Base-by-base conservation (phyloP, 139 green algal genomes). In the Chlamydomonas urium region DNA sequence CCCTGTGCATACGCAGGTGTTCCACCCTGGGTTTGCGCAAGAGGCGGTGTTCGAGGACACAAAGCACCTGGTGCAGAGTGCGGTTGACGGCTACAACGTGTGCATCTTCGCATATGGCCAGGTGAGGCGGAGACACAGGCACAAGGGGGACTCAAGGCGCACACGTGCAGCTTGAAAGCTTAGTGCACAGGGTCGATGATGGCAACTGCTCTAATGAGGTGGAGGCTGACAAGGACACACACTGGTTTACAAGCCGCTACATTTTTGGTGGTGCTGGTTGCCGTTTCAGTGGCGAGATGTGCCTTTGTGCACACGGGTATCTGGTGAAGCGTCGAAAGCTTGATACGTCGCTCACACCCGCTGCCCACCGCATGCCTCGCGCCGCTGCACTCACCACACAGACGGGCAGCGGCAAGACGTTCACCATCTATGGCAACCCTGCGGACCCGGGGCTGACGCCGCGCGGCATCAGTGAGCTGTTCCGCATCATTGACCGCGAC, bases 31-130 rank as follows among this genome's bases (percentile, higher is more conserved):
- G 8, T 81, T 84, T 24, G 77, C 59, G 21, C 93, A 97, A 79
- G 93, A 96, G 24, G 74, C 86, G 65, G 88, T 99, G 58, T 99
- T 98, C 81, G 92, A 96, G 70, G 94, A 97, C 80, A 98, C 92
- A 42, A 91, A 91, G 84, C 93, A 98, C 75, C 78, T 99, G 45
- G 90, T 99, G 65, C 94, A 97, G 76, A 91, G 77, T 2, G 95
- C 94, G 2, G 78, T 98, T 19, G 94, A 98, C 59, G 84, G 77
- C 56, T 97, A 93, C 83, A 96, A 95, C 73, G 88, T 94, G 32
- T 96, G 90, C 83, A 90, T 97, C 65, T 96, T 97, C 84, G 72
- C 92, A 0, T 90, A 95, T 69, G 91, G 91, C 36, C 75, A 79
- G 75, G 50, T 74, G 31, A 2, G 62, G 24, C 29, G 8, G 42